Base-by-base conservation (phyloP, 768 basidiomycete genomes). In the Cystobasidium onofrii region DNA sequence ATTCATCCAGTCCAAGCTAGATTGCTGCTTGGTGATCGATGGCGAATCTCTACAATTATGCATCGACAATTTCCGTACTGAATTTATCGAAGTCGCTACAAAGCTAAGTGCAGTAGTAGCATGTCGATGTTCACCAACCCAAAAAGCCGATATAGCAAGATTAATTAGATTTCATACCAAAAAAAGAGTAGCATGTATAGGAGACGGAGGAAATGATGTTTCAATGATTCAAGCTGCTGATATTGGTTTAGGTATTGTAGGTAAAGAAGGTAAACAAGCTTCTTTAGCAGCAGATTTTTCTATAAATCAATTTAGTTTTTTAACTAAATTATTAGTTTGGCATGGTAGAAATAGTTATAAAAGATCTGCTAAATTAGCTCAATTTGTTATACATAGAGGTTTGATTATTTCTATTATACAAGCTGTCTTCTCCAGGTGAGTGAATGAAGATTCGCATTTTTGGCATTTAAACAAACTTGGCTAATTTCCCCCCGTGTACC, bases 201-300 rank as follows among this genome's bases (percentile, higher is more conserved):
- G 96, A 1, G 96, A 99, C 82, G 96, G 96, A 39, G 96, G 96
- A 2, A 99, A 99, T 81, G 96, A 99, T 80, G 96, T 99, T 75
- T 92, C 91, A 81, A 99, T 99, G 96, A 99, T 99, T 75, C 96
- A 98, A 79, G 96, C 96, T 0, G 96, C 96, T 1, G 92, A 98
- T 78, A 93, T 99, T 73, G 95, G 93, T 64, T 87, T 99, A 36
- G 96, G 96, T 25, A 98, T 99, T 76, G 96, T 98, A 20, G 96
- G 96, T 23, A 98, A 99, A 81, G 96, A 98, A 84, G 96, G 96
- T 29, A 94, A 92, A 80, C 96, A 98, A 81, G 96, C 96, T 0
- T 97, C 94, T 0, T 86, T 99, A n/a, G 95, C 96, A 0, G 96
- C 96, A 1, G 96, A 98, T 82, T 98, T 99, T 80, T 95, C 92